Evolutionary conservation across 2,329 filamentous ascomycete genomes (phyloP).

Genomic region (Alternaria sp.): DNA sequence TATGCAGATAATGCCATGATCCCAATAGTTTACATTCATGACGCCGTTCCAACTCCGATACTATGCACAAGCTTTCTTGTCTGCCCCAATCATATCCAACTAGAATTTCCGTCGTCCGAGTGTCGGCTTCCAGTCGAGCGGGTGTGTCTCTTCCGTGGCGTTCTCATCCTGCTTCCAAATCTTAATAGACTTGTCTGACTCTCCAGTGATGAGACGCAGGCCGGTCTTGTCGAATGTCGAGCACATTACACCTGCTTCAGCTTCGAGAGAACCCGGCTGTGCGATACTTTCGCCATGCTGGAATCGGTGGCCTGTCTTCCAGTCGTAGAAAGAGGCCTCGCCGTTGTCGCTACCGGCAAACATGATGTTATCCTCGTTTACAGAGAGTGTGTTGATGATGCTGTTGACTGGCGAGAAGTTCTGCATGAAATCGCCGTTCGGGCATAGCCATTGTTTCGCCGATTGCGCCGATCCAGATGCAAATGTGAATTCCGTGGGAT

Average conservation of each 20-base stretch:
- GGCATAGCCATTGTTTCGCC: slow-evolving; percentile 99
- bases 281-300: slow-evolving; percentile 89
- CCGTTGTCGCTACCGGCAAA: slow-evolving; percentile 97
- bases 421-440: slow-evolving; percentile 98
- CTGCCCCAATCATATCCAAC: not conserved
- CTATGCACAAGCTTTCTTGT: not conserved
- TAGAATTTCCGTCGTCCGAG: slow-evolving; percentile 74
- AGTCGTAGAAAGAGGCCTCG: slow-evolving; percentile 97
- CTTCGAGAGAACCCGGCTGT: slow-evolving; percentile 91
- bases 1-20: not conserved
- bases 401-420: slow-evolving; percentile 97
- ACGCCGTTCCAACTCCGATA: slow-evolving; percentile 13
- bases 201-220: slow-evolving; percentile 86
- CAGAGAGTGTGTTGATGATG: slow-evolving; percentile 92
- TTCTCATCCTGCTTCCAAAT: slow-evolving; percentile 94
- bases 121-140: slow-evolving; percentile 88
- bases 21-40: slow-evolving; percentile 6
- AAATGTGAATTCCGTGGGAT: slow-evolving; percentile 95
- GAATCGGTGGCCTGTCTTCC: slow-evolving; percentile 94
- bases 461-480: slow-evolving; percentile 88
- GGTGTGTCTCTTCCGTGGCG: slow-evolving; percentile 89
- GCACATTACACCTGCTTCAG: slow-evolving; percentile 93
- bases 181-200: slow-evolving; percentile 93
- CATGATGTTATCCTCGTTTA: slow-evolving; percentile 93
- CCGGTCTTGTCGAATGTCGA: slow-evolving; percentile 92